phyloP scores from a whole-genome alignment of 2,329 filamentous ascomycete species.

The Paecilomyces niveus region DNA sequence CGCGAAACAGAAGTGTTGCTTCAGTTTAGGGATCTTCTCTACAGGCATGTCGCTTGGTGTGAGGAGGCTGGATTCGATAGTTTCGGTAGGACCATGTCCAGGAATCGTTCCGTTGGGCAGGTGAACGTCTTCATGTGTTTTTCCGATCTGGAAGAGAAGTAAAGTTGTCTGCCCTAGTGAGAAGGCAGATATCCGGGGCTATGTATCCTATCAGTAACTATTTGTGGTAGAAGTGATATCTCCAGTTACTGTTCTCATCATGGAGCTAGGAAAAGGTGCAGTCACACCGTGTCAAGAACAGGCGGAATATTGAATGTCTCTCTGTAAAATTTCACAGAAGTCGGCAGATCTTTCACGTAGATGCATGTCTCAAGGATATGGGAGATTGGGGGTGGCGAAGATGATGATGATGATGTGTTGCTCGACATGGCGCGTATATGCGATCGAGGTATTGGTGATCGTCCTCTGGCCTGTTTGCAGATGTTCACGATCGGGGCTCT shows the following conservation, averaged over 20 bases:
- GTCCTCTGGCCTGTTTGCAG: neutral
- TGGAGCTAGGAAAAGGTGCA: neutral
- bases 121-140: constrained; percentile 4
- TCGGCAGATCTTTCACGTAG: constrained; percentile 17
- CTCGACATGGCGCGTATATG: neutral
- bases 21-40: constrained; percentile 6
- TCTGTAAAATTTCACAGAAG: constrained; percentile 18
- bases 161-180: constrained; percentile 23
- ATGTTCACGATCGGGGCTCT: neutral
- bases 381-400: constrained; percentile 18
- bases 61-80: neutral
- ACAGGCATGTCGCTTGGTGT: neutral
- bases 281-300: constrained; percentile 9
- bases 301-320: constrained; percentile 15
- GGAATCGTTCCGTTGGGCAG: constrained; percentile 7
- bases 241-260: neutral
- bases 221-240: neutral
- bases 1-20: constrained; percentile 22
- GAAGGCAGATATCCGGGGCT: constrained; percentile 17
- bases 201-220: constrained; percentile 12
- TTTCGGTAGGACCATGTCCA: constrained; percentile 5
- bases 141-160: constrained; percentile 15
- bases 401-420: constrained; percentile 3
- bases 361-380: constrained; percentile 23
- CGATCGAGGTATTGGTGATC: neutral